These are phyloP conservation scores for Parachaetomium inaequale DNA, from an alignment of 495 filamentous ascomycete genomes.

Conservation along the genomic window DNA sequence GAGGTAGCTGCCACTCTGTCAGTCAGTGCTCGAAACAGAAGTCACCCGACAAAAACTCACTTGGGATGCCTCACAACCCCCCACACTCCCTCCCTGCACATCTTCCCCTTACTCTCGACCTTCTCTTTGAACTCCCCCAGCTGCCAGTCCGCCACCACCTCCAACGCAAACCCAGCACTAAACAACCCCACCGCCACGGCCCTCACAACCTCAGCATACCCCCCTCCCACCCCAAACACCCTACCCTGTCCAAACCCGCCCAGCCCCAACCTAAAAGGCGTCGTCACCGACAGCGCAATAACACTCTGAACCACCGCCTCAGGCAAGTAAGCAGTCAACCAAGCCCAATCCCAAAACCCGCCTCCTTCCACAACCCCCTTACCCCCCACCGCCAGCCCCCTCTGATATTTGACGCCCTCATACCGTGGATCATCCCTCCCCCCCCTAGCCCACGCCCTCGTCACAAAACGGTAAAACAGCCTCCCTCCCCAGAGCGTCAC, in stretches of 20 bases:
- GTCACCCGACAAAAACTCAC: constrained; percentile 37
- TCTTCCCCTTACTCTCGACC: constrained; percentile 21
- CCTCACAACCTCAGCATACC: constrained; percentile 28
- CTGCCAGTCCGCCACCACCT: constrained; percentile 54
- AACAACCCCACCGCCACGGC: constrained; percentile 54
- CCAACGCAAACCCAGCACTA: constrained; percentile 50
- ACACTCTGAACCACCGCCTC: constrained; percentile 52
- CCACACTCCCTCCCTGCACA: constrained; percentile 55
- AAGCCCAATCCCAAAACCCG: constrained; percentile 52
- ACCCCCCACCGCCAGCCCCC: background rate
- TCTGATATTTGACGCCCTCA: constrained; percentile 44
- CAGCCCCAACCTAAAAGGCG: constrained; percentile 43
- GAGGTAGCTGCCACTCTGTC: constrained; percentile 46
- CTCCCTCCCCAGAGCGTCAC: constrained; percentile 55
- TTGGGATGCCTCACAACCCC: constrained; percentile 59
- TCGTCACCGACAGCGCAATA: constrained; percentile 52
- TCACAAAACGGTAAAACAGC: constrained; percentile 50
- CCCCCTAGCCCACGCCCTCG: constrained; percentile 33
- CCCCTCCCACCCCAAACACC: background rate
- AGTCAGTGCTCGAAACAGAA: background rate
- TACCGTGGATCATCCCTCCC: constrained; percentile 56
- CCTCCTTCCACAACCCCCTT: background rate
- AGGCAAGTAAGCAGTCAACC: constrained; percentile 51
- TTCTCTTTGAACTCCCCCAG: constrained; percentile 40
- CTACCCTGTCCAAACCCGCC: constrained; percentile 19